Base-by-base conservation (phyloP, 2,329 filamentous ascomycete genomes). In the Epichloe gansuensis region DNA sequence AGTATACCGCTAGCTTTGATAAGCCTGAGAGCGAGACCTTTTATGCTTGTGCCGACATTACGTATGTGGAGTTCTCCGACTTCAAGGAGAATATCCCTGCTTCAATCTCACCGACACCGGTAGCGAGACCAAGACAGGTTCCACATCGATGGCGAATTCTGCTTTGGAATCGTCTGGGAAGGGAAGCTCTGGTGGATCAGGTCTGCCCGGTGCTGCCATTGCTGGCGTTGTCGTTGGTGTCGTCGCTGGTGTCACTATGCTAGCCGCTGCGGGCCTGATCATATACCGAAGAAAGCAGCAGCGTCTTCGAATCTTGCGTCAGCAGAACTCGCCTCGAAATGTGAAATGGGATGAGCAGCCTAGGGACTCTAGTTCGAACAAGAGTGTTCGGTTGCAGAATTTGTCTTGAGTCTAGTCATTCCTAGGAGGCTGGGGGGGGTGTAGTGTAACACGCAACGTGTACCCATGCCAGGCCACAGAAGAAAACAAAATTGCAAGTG, bases 181-280 rank as follows among this genome's bases (percentile, higher is more conserved):
- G 60, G 58, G 51, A 58, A 60, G 54, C n/a, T 60, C 59, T 53
- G 59, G 56, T 4, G 25, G 42, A 12, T 57, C 59, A 50, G 64
- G 63, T 2, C 72, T 90, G 11, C 83, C 81, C 13, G 80, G 80
- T 21, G 86, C 85, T 43, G 77, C 80, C 21, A 88, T 91, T 61
- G 87, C 86, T 3, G 87, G 86, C 1, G 83, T 88, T 54, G 85
- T 86, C 2, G 73, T 91, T 55, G 88, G 87, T 35, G 76, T 81
- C 3, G 66, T 91, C 8, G 71, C 78, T 9, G 86, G 81, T 44
- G 76, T 81, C 4, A 73, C 75, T 1, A 64, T 88, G 9, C 64
- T 90, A 8, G 73, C 75, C n/a, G 79, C 73, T 1, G 70, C 83
- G 1, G 69, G 80, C 35, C 75, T 86, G 59, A 67, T 85, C 45